Evolutionary conservation across 805 yeast genomes (phyloP), one percentile per base, ranked within the genome.

Genomic region (Yarrowia osloensis): DNA sequence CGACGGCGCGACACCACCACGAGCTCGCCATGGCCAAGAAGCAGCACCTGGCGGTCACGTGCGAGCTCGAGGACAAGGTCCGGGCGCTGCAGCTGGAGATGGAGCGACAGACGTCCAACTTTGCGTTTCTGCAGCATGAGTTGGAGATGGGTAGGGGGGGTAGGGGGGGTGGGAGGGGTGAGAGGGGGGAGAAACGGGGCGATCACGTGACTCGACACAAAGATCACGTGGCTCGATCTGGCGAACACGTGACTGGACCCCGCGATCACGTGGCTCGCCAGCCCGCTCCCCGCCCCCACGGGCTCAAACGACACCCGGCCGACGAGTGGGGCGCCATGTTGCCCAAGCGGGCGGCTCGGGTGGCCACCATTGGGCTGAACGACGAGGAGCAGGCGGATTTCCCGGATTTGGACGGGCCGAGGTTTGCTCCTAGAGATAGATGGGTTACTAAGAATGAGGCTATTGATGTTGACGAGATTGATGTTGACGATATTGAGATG

Each of bases 251-350:
- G n/a, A n/a, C n/a, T n/a, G n/a, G n/a, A n/a, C n/a, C n/a, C n/a
- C n/a, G n/a, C n/a, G n/a, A n/a, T n/a, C n/a, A n/a, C n/a, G n/a
- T n/a, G n/a, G n/a, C n/a, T n/a, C n/a, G n/a, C n/a, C n/a, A n/a
- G n/a, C n/a, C n/a, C n/a, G n/a, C n/a, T n/a, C n/a, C n/a, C n/a
- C n/a, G n/a, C n/a, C n/a, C n/a, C n/a, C n/a, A n/a, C n/a, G n/a
- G n/a, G n/a, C n/a, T n/a, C n/a, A n/a, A n/a, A n/a, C n/a, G n/a
- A n/a, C n/a, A n/a, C n/a, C n/a, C n/a, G n/a, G 29, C 49, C 5
- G 63, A 57, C 5, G 63, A 40, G 13, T 57, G 63, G 63, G 63
- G 63, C 15, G 63, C 47, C 31, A 57, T 57, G 63, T 12, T 57
- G 26, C 63, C 63, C 6, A 39, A 40, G 15, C 15, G 49, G 8